Percentiles rank a stretch among this genome's conserved stretches.
Conservation (phyloP, 208 protist genomes). For the Sergeia podlipaevii region DNA sequence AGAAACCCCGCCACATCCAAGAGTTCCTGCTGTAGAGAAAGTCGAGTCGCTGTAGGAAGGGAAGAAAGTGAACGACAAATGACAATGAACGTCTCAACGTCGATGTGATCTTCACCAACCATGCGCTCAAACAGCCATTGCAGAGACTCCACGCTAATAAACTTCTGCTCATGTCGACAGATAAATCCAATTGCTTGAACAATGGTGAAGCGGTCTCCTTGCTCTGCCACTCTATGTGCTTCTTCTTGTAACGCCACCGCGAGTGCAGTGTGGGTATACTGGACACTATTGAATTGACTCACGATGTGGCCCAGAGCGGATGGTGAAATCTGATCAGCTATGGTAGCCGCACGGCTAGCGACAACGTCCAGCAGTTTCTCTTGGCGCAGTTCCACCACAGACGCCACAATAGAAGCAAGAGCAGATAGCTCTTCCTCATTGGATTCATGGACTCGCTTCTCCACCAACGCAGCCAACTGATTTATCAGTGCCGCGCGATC, state of each 20-base stretch:
- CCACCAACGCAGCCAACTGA: no score
- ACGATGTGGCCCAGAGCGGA: no score
- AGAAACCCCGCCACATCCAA: conserved; percentile 37
- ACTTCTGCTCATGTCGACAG: conserved; percentile 41
- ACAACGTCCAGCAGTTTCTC: no score
- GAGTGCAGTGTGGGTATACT: conserved; percentile 24
- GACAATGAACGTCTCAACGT: conserved; percentile 34
- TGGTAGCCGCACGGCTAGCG: no score
- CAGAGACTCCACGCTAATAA: conserved; percentile 41
- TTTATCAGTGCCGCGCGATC: no score
- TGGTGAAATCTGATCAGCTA: no score
- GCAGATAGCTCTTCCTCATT: no score
- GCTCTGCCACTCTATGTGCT: conserved; percentile 59
- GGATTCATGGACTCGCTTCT: no score
- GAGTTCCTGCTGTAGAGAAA: conserved; percentile 37
- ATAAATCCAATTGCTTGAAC: conserved; percentile 68
- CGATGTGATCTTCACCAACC: conserved; percentile 40
- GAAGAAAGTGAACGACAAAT: conserved; percentile 37
- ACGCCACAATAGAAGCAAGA: no score
- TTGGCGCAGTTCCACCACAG: no score
- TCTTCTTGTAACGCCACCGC: conserved; percentile 53
- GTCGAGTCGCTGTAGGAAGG: conserved; percentile 28
- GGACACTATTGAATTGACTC: conserved; percentile 28
- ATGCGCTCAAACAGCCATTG: conserved; percentile 73
- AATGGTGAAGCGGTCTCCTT: conserved; percentile 51